Percentiles rank a stretch among this genome's conserved stretches.
These are phyloP conservation scores for Fusarium paranaense DNA, from an alignment of 2,329 filamentous ascomycete genomes.

Conservation along the genomic window DNA sequence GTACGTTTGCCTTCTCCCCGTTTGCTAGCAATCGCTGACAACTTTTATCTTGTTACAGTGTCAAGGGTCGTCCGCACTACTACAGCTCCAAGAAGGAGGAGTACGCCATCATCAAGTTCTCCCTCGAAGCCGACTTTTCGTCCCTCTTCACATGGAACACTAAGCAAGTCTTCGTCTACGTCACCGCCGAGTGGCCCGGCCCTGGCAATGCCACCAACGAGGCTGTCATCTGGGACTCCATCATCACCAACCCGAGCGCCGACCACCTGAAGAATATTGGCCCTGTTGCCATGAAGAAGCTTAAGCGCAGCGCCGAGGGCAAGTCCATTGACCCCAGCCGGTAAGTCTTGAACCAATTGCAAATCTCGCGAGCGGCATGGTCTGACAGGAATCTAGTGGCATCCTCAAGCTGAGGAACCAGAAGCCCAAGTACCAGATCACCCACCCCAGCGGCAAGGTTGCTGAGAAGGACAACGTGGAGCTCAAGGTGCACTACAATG, in stretches of 20 bases:
- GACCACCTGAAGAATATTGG: constrained; percentile 72
- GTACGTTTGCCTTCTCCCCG: constrained; percentile 60
- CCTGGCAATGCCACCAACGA: constrained; percentile 65
- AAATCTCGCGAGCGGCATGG: neutral
- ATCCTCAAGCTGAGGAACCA: constrained; percentile 84
- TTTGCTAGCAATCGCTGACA: constrained; percentile 15
- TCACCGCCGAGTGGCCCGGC: constrained; percentile 79
- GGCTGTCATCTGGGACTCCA: constrained; percentile 95
- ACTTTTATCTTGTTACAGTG: constrained; percentile 60
- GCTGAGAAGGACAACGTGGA: constrained; percentile 79
- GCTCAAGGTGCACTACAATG: constrained; percentile 90
- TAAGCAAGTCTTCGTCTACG: constrained; percentile 96
- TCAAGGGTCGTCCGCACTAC: constrained; percentile 94
- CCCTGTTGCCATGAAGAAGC: constrained; percentile 70
- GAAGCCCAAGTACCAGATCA: constrained; percentile 96
- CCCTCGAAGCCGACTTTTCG: constrained; percentile 89
- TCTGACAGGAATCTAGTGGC: constrained; percentile 63
- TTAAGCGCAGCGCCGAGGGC: constrained; percentile 68
- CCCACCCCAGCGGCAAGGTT: constrained; percentile 84
- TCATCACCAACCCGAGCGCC: constrained; percentile 82
- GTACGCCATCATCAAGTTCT: constrained; percentile 94
- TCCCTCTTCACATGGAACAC: constrained; percentile 99
- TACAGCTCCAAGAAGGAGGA: constrained; percentile 94
- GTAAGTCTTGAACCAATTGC: constrained; percentile 49
- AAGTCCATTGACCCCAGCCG: constrained; percentile 70